phyloP scores from a whole-genome alignment of 2,329 filamentous ascomycete genomes.

The Cytospora leucostoma region DNA sequence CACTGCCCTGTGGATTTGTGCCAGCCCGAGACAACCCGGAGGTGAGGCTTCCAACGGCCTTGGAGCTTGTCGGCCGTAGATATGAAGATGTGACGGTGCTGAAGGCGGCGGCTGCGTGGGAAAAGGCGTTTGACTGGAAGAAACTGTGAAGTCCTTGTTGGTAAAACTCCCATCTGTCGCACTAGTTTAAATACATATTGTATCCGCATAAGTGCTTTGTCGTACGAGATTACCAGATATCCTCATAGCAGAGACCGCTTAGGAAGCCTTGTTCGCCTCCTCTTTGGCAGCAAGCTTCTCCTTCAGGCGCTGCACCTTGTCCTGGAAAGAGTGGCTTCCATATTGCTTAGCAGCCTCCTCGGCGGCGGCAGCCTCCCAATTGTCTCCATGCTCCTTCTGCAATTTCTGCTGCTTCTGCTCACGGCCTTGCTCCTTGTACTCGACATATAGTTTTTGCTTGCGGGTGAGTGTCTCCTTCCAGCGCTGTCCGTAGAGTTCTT shows the following conservation, averaged over 20 bases:
- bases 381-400: background rate
- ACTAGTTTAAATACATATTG: background rate
- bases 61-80: constrained; percentile 20
- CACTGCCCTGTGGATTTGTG: constrained; percentile 21
- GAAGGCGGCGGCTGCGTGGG: constrained; percentile 25
- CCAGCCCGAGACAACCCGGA: constrained; percentile 13
- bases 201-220: background rate
- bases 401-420: background rate
- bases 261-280: background rate
- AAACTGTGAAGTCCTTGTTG: constrained; percentile 29
- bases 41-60: constrained; percentile 19
- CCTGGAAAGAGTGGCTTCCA: background rate
- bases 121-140: constrained; percentile 23
- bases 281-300: background rate
- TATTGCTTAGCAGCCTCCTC: background rate
- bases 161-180: background rate
- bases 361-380: background rate
- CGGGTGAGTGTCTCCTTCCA: background rate
- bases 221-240: background rate
- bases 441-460: background rate
- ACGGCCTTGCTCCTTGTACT: background rate
- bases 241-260: background rate
- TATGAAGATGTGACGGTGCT: constrained; percentile 19
- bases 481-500: background rate
- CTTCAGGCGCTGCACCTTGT: background rate